Evolutionary conservation across 2,329 filamentous ascomycete genomes (phyloP).

Genomic region (Ascochyta clinopodiicola): DNA sequence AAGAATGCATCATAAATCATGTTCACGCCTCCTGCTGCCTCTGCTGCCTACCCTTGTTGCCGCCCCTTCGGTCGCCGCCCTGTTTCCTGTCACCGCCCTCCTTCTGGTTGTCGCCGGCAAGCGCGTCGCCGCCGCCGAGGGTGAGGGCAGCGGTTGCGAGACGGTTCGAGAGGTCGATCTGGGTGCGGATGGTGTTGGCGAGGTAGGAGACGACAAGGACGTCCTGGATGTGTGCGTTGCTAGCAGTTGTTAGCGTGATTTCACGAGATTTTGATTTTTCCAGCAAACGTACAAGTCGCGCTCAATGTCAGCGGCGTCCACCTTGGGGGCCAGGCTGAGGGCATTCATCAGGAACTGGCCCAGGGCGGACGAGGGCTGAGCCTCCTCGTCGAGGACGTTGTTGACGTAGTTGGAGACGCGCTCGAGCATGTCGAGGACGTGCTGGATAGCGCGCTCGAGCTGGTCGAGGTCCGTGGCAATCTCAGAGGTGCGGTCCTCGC

Average conservation of each 20-base stretch:
- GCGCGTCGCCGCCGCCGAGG: slow-evolving; percentile 52
- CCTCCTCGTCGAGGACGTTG: slow-evolving; percentile 92
- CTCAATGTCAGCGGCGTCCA: slow-evolving; percentile 88
- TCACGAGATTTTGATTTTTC: not conserved
- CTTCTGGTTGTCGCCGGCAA: slow-evolving; percentile 44
- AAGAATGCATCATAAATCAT: slow-evolving; percentile 22
- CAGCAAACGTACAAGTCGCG: slow-evolving; percentile 75
- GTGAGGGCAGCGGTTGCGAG: slow-evolving; percentile 71
- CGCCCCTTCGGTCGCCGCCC: slow-evolving; percentile 40
- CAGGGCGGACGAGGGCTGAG: slow-evolving; percentile 85
- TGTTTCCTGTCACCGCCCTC: slow-evolving; percentile 42
- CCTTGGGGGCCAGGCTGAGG: slow-evolving; percentile 91
- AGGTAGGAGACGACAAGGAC: slow-evolving; percentile 98
- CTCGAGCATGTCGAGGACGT: slow-evolving; percentile 88
- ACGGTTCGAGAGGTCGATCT: slow-evolving; percentile 97
- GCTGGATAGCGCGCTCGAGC: slow-evolving; percentile 83
- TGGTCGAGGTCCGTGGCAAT: slow-evolving; percentile 89
- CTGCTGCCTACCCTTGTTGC: slow-evolving; percentile 44
- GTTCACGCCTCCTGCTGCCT: slow-evolving; percentile 42
- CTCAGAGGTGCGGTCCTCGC: slow-evolving; percentile 73
- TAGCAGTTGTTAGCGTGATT: slow-evolving; percentile 46
- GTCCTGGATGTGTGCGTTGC: slow-evolving; percentile 99
- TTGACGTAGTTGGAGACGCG: slow-evolving; percentile 91
- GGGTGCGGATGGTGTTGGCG: slow-evolving; percentile 97
- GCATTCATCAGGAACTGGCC: slow-evolving; percentile 96